A percentile compares a stretch with the other conserved stretches of the same genome.
Evolutionary conservation across 2,329 filamentous ascomycete species (phyloP).

Genomic region (Talaromyces sp.): DNA sequence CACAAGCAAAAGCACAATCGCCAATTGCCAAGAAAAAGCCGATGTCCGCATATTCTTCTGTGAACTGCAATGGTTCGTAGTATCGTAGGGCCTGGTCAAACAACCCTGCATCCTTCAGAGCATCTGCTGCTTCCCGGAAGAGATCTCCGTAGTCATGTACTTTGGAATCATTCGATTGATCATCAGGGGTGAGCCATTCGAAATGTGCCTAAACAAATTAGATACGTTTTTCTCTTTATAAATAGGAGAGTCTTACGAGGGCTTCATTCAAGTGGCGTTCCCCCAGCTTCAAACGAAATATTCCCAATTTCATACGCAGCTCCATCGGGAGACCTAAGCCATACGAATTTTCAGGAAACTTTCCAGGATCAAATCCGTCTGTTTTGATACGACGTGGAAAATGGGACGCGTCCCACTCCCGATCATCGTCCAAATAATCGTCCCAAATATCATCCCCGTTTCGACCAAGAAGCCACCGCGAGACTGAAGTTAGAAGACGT

Average conservation of each 20-base stretch:
- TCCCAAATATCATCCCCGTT: constrained; percentile 74
- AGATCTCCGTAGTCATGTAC: constrained; percentile 69
- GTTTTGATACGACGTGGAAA: constrained; percentile 60
- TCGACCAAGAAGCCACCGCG: constrained; percentile 78
- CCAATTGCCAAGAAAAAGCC: constrained; percentile 47
- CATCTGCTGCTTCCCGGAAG: constrained; percentile 65
- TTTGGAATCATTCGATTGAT: constrained; percentile 44
- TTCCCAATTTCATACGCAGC: constrained; percentile 74
- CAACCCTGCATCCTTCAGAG: constrained; percentile 47
- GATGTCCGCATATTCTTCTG: constrained; percentile 43
- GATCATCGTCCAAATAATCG: constrained; percentile 60
- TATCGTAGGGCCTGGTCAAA: constrained; percentile 55
- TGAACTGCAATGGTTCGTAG: constrained; percentile 48
- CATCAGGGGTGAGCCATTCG: constrained; percentile 62
- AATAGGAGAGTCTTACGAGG: constrained; percentile 49
- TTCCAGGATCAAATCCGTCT: constrained; percentile 53
- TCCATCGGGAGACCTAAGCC: constrained; percentile 72
- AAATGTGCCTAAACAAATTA: constrained; percentile 54
- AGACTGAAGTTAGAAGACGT: constrained; percentile 62
- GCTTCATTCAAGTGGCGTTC: constrained; percentile 63
- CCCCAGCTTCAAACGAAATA: constrained; percentile 71
- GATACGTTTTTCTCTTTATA: not conserved
- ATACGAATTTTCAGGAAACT: constrained; percentile 56
- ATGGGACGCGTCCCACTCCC: constrained; percentile 80
- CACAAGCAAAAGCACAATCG: constrained; percentile 61